Conservation (phyloP, 192 early-diverging fungal species). For the Coemansia sp. region DNA sequence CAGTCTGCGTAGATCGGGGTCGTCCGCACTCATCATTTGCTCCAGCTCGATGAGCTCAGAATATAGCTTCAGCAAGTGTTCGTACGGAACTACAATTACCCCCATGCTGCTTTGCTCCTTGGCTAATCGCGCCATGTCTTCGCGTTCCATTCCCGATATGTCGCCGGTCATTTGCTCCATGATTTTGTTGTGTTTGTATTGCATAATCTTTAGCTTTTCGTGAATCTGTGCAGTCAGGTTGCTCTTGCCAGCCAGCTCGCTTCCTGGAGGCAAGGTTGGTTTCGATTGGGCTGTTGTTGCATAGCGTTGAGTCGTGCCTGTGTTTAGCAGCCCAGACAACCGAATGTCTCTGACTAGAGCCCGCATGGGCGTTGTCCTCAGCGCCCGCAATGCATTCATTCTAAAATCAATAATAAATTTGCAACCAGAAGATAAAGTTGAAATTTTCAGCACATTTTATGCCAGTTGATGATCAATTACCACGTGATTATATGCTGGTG, state of each 20-base stretch:
- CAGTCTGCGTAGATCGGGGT: conserved; percentile 51
- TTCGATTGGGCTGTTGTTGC: background rate
- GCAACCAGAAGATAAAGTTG: background rate
- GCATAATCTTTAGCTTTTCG: conserved; percentile 31
- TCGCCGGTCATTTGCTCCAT: conserved; percentile 37
- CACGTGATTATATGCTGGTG: background rate
- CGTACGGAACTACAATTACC: conserved; percentile 26
- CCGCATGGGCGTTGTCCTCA: background rate
- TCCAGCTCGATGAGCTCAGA: conserved; percentile 45
- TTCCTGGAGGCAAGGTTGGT: conserved; percentile 18
- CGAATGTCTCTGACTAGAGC: background rate
- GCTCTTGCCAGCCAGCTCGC: conserved; percentile 46
- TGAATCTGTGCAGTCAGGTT: conserved; percentile 42
- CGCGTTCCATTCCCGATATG: conserved; percentile 22
- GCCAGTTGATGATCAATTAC: background rate
- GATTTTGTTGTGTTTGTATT: conserved; percentile 20
- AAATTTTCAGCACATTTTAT: background rate
- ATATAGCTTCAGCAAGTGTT: conserved; percentile 30
- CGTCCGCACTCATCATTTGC: conserved; percentile 38
- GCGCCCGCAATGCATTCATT: conserved; percentile 5
- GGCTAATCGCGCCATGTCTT: conserved; percentile 49
- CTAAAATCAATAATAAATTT: background rate
- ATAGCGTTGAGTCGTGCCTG: conserved; percentile 1
- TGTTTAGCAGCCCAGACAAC: background rate
- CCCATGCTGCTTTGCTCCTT: conserved; percentile 47